These are phyloP conservation scores for Phytophthora sp. DNA, from an alignment of 352 stramenopile genomes.

Conservation along the genomic window DNA sequence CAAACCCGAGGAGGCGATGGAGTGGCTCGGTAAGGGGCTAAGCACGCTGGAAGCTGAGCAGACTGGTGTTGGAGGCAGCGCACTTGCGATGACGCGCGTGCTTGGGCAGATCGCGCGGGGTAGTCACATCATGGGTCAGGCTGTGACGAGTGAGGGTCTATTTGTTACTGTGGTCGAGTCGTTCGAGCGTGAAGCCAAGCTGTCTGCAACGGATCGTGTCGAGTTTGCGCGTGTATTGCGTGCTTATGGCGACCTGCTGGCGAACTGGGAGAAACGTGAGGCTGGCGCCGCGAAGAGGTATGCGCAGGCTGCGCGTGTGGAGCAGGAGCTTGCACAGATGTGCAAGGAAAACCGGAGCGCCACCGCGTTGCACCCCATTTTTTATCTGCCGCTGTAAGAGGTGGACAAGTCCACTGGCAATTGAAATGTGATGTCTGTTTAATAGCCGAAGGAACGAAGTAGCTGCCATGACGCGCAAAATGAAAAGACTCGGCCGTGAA, in stretches of 20 bases:
- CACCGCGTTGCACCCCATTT: conserved; percentile 48
- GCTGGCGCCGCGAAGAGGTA: conserved; percentile 48
- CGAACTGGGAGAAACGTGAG: conserved; percentile 67
- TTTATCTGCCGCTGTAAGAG: conserved; percentile 58
- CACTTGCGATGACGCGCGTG: conserved; percentile 67
- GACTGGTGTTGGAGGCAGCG: conserved; percentile 49
- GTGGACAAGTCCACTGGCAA: conserved; percentile 5
- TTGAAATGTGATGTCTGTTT: conserved; percentile 18
- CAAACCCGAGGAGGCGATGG: conserved; percentile 69
- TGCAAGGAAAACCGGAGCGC: conserved; percentile 40
- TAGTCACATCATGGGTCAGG: conserved; percentile 66
- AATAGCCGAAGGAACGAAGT: conserved; percentile 8
- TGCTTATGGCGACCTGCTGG: conserved; percentile 58
- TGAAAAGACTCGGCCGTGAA: conserved; percentile 15
- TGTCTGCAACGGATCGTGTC: conserved; percentile 65
- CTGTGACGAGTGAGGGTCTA: conserved; percentile 73
- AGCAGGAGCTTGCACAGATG: conserved; percentile 41
- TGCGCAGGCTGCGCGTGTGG: conserved; percentile 43
- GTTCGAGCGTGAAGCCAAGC: conserved; percentile 62
- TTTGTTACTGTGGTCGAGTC: conserved; percentile 74
- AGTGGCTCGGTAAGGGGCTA: conserved; percentile 71
- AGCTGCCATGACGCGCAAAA: conserved; percentile 18
- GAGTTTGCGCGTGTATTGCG: conserved; percentile 72
- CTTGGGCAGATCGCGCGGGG: conserved; percentile 71
- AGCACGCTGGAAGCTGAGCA: conserved; percentile 62